Evolutionary conservation across 345 rosid genomes (phyloP), one percentile per base, ranked within the genome.

Genomic region (Erysimum cheiranthoides): DNA sequence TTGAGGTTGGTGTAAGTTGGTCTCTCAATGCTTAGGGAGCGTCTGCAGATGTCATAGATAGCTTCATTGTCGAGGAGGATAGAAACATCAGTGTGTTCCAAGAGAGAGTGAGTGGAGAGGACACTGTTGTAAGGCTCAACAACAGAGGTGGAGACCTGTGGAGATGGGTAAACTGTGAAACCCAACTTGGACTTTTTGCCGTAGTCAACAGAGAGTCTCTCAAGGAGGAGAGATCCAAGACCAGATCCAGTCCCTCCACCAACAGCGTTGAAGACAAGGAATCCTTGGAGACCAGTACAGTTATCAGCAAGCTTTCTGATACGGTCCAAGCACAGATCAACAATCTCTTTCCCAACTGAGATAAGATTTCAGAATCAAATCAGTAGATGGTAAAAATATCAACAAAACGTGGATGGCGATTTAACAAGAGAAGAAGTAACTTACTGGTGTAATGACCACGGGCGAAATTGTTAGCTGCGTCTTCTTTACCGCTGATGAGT

Each of bases 181-280:
- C 93, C 93, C 32, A 89, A 52, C 84, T 89, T 88, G 10, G 93
- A 88, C 40, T 88, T 88, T 74, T 87, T 86, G 8, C 92, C 92
- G 12, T 89, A 89, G 64, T 89, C 95, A 27, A 89, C 92, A 13
- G 92, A 89, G 42, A 89, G 75, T 10, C 95, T 81, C 88, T 89
- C 92, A 66, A 89, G 76, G 35, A 89, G 82, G 5, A 88, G 95
- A 11, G 95, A 89, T 4, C 95, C 95, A 12, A 89, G 95, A 75
- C 95, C 90, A n/a, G 95, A 89, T 0, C 92, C 95, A 61, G 94
- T 89, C 0, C 93, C 93, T 57, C 93, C 93, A 69, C 93, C 93
- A 63, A 89, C 93, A 45, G 93, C 93, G 4, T 87, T 87, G 80
- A 89, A 89, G 11, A 89, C 94, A 46, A 89, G 87, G 85, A 89